These are phyloP conservation scores for Chlorella sorokiniana DNA, from an alignment of 139 green algal genomes.

Conservation along the genomic window DNA sequence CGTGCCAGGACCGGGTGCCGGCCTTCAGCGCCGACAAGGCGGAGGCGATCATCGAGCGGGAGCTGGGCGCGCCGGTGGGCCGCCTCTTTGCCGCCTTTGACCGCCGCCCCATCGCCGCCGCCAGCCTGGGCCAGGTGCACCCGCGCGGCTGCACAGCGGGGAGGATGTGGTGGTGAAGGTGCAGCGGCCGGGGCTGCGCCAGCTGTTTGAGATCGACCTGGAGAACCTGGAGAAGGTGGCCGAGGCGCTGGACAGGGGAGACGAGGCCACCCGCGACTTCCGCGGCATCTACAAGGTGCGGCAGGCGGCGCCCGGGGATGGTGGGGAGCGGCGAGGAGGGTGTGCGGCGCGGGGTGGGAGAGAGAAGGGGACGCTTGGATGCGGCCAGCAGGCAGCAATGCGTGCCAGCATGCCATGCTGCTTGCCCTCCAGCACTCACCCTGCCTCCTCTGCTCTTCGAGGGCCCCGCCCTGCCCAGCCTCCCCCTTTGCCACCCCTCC, in stretches of 20 bases:
- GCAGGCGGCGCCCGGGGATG: too few species aligned
- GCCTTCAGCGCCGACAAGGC: constrained; percentile 85
- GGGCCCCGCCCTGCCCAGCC: too few species aligned
- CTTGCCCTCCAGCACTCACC: too few species aligned
- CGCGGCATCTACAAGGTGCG: constrained; percentile 53
- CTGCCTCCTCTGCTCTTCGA: too few species aligned
- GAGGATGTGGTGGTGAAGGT: constrained; percentile 96
- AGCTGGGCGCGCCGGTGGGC: constrained; percentile 72
- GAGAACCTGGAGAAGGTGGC: constrained; percentile 98
- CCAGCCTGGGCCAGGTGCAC: constrained; percentile 95
- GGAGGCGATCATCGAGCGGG: constrained; percentile 81
- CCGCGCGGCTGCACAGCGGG: constrained; percentile 74
- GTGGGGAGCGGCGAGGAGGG: too few species aligned
- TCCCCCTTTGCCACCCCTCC: too few species aligned
- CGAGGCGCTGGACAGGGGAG: constrained; percentile 60
- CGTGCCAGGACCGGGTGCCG: constrained; percentile 92
- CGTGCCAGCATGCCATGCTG: too few species aligned
- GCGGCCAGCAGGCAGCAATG: too few species aligned
- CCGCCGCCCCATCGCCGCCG: constrained; percentile 87
- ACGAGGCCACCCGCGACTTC: constrained; percentile 57
- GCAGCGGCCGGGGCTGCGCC: constrained; percentile 94
- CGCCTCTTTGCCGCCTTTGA: constrained; percentile 91
- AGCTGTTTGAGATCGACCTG: constrained; percentile 97
- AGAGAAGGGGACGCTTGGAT: too few species aligned
- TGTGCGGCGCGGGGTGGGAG: too few species aligned